Conservation (phyloP, 163 green algal genomes). For the Prototheca wickerhamii region DNA sequence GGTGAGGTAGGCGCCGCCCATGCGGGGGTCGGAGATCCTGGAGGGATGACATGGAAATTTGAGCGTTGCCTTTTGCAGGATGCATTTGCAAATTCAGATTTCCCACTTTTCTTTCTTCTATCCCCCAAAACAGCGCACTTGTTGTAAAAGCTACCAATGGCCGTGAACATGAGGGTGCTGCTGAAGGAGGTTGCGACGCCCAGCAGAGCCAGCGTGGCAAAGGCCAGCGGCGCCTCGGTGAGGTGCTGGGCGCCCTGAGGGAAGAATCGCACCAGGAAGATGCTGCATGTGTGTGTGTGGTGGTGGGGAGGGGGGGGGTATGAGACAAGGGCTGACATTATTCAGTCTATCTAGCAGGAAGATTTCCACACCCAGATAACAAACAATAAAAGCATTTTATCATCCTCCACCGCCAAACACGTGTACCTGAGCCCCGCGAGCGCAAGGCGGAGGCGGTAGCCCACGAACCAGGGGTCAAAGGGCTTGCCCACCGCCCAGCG, state of each 20-base stretch:
- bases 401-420: too few relatives aligned
- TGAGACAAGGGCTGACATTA: too few relatives aligned
- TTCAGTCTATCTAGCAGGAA: too few relatives aligned
- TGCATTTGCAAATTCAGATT: not conserved
- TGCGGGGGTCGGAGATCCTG: conserved; percentile 44
- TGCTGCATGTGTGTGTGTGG: conserved; percentile 3
- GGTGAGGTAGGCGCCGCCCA: conserved; percentile 86
- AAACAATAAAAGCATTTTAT: not conserved
- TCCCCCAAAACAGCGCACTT: not conserved
- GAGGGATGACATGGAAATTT: conserved; percentile 1
- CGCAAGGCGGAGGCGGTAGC: conserved; percentile 60
- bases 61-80: not conserved
- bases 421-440: conserved; percentile 31
- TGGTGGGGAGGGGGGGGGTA: not conserved
- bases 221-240: conserved; percentile 29
- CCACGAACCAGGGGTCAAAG: conserved; percentile 57
- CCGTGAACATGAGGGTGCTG: conserved; percentile 81
- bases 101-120: not conserved
- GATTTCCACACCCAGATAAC: too few relatives aligned
- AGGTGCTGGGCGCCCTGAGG: conserved; percentile 31
- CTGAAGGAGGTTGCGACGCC: conserved; percentile 65
- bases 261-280: conserved; percentile 44
- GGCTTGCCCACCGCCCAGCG: conserved; percentile 55
- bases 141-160: conserved; percentile 75
- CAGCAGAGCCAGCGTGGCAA: conserved; percentile 41